phyloP scores from a whole-genome alignment of 129 eudicot genomes.

The Escallonia herrerae region DNA sequence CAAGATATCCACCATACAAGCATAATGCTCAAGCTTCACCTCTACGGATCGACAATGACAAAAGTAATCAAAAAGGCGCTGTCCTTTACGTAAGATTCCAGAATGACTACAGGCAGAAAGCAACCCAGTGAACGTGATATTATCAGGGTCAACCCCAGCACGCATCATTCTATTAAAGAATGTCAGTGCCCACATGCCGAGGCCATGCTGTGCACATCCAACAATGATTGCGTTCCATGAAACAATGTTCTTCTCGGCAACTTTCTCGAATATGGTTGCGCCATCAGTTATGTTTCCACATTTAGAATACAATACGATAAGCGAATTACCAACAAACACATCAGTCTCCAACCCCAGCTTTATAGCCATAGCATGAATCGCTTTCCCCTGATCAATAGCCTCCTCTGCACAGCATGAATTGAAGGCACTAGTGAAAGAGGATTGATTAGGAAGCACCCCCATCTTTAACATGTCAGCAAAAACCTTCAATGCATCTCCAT shows the following conservation, averaged over 20 bases:
- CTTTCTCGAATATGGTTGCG: slow-evolving; percentile 35
- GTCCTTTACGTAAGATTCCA: slow-evolving; percentile 62
- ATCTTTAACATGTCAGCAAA: too few relatives aligned
- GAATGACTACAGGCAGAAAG: slow-evolving; percentile 75
- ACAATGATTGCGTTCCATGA: slow-evolving; percentile 81
- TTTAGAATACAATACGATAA: slow-evolving; percentile 51
- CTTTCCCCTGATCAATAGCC: too few relatives aligned
- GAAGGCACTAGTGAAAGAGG: too few relatives aligned
- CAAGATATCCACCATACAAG: slow-evolving; percentile 80
- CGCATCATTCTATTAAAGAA: slow-evolving; percentile 59
- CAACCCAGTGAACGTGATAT: slow-evolving; percentile 65
- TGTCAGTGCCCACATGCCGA: slow-evolving; percentile 47
- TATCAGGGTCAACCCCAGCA: slow-evolving; percentile 44
- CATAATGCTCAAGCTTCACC: slow-evolving; percentile 68
- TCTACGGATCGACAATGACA: slow-evolving; percentile 7
- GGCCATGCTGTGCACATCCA: slow-evolving; percentile 94
- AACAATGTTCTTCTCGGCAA: slow-evolving; percentile 49
- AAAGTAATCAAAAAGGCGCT: slow-evolving; percentile 35
- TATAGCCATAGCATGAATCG: too few relatives aligned
- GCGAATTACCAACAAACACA: too few relatives aligned
- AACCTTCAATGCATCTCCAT: too few relatives aligned
- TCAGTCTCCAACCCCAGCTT: too few relatives aligned
- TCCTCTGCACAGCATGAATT: too few relatives aligned
- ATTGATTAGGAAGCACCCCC: too few relatives aligned
- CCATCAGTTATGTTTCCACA: slow-evolving; percentile 62